Percentiles rank a stretch among this genome's conserved stretches.
phyloP scores from a whole-genome alignment of 2,329 filamentous ascomycete species.

The Rachicladosporium sp. region DNA sequence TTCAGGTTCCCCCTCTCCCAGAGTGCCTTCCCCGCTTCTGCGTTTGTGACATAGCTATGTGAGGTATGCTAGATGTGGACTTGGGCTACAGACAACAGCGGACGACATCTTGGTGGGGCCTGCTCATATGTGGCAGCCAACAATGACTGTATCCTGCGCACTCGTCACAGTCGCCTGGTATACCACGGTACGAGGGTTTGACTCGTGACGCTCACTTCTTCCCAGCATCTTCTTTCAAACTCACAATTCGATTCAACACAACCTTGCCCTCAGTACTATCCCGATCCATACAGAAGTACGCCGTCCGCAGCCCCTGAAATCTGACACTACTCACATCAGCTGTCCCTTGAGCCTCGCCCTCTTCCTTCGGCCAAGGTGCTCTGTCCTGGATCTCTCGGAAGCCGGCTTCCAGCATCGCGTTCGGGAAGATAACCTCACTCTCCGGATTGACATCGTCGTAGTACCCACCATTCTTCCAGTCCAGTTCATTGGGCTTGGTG shows the following conservation, averaged over 20 bases:
- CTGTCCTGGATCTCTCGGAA: constrained; percentile 62
- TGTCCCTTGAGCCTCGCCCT: constrained; percentile 53
- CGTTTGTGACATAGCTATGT: too few species aligned
- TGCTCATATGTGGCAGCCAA: too few species aligned
- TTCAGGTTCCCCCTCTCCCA: too few species aligned
- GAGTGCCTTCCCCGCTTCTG: too few species aligned
- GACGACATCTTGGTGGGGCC: too few species aligned
- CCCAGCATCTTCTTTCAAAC: constrained; percentile 74
- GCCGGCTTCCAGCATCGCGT: constrained; percentile 72
- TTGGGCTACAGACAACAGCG: too few species aligned
- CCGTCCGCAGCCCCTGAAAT: constrained; percentile 84
- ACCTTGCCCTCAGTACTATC: constrained; percentile 60
- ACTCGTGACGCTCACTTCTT: constrained; percentile 34
- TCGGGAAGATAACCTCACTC: constrained; percentile 64
- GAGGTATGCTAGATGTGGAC: too few species aligned
- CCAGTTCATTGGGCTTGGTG: constrained; percentile 62
- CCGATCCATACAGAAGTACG: constrained; percentile 74
- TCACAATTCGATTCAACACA: constrained; percentile 83
- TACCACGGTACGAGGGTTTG: too few species aligned
- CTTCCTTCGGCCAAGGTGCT: constrained; percentile 72
- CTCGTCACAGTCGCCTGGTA: too few species aligned
- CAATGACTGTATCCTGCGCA: too few species aligned
- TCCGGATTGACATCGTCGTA: constrained; percentile 73
- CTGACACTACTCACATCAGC: constrained; percentile 56
- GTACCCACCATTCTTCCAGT: constrained; percentile 61